Conservation (phyloP, 805 yeast species). For the Brettanomyces anomalus region DNA sequence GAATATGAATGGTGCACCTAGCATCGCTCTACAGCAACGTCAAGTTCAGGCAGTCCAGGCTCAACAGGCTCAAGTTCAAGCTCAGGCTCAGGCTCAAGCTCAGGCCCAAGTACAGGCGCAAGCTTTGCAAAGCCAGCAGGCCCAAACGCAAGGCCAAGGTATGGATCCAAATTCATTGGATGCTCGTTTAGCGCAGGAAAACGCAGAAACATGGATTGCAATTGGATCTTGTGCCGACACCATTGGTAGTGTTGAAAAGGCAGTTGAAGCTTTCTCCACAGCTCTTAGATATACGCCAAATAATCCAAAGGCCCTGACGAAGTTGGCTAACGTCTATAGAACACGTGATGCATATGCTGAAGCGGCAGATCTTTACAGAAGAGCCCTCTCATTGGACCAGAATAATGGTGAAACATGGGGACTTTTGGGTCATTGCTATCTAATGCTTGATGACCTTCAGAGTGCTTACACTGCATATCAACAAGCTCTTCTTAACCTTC, state of each 20-base stretch:
- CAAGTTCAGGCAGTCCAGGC: constrained; percentile 9
- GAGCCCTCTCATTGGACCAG: constrained; percentile 71
- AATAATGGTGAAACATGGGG: constrained; percentile 98
- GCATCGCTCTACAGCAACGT: constrained; percentile 1
- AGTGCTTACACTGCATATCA: constrained; percentile 96
- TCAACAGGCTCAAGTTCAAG: constrained; percentile 7
- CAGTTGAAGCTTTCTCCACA: constrained; percentile 79
- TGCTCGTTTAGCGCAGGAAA: constrained; percentile 36
- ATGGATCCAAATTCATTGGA: constrained; percentile 17
- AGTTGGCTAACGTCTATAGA: constrained; percentile 81
- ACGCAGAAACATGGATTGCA: constrained; percentile 82
- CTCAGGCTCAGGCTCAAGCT: constrained; percentile 4
- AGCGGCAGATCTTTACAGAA: constrained; percentile 90
- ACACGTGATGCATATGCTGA: constrained; percentile 84
- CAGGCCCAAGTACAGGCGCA: constrained; percentile 6
- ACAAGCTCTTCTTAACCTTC: constrained; percentile 84
- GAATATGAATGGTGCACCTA: constrained; percentile 1
- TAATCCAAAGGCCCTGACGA: constrained; percentile 75
- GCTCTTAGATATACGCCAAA: constrained; percentile 82
- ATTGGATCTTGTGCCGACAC: constrained; percentile 86
- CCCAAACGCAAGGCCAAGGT: constrained; percentile 7
- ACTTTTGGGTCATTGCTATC: constrained; percentile 87
- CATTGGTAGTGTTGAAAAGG: constrained; percentile 81
- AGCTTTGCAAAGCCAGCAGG: constrained; percentile 10
- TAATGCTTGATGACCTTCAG: constrained; percentile 93